Evolutionary conservation across 139 green algal species (phyloP), one percentile per base, ranked within the genome.

Genomic region (Chlorella sp.): DNA sequence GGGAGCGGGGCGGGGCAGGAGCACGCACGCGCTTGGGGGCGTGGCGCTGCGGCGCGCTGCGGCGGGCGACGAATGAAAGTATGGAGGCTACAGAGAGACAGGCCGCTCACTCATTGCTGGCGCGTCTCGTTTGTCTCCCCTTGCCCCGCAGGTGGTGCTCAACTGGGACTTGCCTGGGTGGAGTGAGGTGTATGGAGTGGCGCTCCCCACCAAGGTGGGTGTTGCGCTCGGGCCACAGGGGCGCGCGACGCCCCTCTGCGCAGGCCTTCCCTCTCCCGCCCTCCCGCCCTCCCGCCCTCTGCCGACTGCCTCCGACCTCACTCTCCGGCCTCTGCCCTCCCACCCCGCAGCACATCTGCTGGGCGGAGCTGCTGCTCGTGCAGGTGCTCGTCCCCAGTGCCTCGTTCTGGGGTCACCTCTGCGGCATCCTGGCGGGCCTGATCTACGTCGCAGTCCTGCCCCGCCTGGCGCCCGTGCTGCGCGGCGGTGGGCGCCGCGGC

Each of bases 361-460:
- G 89, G 90, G 86, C 80, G 38, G 88, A 95, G 82, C 87, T 95
- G 67, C 19, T 94, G 8, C 64, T 90, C 27, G 77, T 85, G 6
- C 86, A 89, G 58, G 59, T 87, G 35, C 29, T 95, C 31, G 87
- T 86, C 21, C 92, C 92, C 0, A 51, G 75, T 0, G 81, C 86
- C 50, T 91, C 81, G 40, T 94, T 96, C 68, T 35, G 87, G 4
- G 91, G 92, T 27, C 92, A 96, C 78, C 74, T 95, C 29, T 76
- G 56, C 8, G 92, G 92, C 35, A 93, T 96, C 29, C 55, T 91
- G n/a, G 90, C 91, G 6, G 89, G 89, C 1, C 62, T 90, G 63
- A 50, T 90, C 58, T 83, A 94, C 66, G 71, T 94, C 0, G n/a
- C 72, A n/a, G 45, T 85, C 33, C 42, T 82, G 27, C 17, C 23